phyloP scores from a whole-genome alignment of 495 filamentous ascomycete species.

The Cercophora samala region DNA sequence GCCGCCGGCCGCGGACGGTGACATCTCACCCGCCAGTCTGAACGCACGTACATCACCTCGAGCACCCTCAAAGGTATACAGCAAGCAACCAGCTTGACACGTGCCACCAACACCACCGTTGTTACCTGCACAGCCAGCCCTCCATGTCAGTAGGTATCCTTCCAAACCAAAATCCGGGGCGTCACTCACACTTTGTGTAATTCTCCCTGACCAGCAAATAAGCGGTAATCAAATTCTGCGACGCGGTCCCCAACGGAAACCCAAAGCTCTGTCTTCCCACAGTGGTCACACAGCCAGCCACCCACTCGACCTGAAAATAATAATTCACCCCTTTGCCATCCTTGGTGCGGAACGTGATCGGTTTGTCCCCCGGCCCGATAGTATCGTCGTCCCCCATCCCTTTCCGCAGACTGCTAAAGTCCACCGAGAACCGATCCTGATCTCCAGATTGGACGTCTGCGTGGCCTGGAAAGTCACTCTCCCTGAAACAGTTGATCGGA shows the following conservation, averaged over 20 bases:
- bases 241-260: background rate
- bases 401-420: slow-evolving; percentile 1
- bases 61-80: background rate
- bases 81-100: background rate
- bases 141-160: background rate
- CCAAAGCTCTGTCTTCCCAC: background rate
- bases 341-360: background rate
- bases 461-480: slow-evolving; percentile 16
- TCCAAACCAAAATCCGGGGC: background rate
- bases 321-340: background rate
- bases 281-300: background rate
- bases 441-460: slow-evolving; percentile 9
- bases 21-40: background rate
- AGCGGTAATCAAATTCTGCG: background rate
- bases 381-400: background rate
- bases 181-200: background rate
- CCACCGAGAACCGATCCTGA: slow-evolving; percentile 9
- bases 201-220: background rate
- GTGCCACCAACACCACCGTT: background rate
- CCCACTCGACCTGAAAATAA: background rate
- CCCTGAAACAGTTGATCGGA: slow-evolving; percentile 14
- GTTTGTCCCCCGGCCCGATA: background rate
- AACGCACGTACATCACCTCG: background rate
- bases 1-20: too few relatives aligned
- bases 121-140: background rate